Conservation (phyloP, 345 rosid species). For the Ceriops tagal region DNA sequence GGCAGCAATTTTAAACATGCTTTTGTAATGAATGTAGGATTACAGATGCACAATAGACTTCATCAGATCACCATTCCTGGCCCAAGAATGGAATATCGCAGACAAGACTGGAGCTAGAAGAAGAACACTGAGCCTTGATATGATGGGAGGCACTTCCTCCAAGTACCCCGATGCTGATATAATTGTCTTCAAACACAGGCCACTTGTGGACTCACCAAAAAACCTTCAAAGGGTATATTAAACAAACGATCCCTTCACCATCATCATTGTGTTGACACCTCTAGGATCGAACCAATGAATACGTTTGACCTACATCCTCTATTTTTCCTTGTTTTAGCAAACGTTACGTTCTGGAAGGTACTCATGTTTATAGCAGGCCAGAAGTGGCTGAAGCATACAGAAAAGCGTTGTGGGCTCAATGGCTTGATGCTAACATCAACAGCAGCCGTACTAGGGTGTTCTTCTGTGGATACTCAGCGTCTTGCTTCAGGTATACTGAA, state of each 20-base stretch:
- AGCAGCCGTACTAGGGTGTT: constrained; percentile 50
- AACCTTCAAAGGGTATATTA: constrained; percentile 40
- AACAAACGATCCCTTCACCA: no score
- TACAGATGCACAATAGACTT: constrained; percentile 52
- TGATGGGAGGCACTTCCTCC: constrained; percentile 36
- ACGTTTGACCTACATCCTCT: no score
- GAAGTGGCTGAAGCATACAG: constrained; percentile 55
- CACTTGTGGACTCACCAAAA: constrained; percentile 78
- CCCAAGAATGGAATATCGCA: constrained; percentile 45
- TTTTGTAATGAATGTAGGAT: constrained; percentile 30
- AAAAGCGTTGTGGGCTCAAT: constrained; percentile 62
- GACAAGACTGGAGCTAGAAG: constrained; percentile 29
- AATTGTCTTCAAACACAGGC: constrained; percentile 63
- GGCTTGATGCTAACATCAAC: constrained; percentile 65
- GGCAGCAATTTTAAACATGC: not conserved
- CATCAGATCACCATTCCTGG: constrained; percentile 54
- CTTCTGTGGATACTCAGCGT: constrained; percentile 78
- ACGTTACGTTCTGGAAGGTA: constrained; percentile 67
- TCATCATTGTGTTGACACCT: no score
- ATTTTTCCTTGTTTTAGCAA: constrained; percentile 32
- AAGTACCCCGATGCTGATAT: constrained; percentile 49
- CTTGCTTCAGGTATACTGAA: constrained; percentile 52
- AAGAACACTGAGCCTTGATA: constrained; percentile 53
- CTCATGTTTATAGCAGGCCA: constrained; percentile 42
- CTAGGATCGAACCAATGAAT: no score